Evolutionary conservation across 306 rosid genomes (phyloP), one percentile per base, ranked within the genome.

Genomic region (Vachellia pachyceras): DNA sequence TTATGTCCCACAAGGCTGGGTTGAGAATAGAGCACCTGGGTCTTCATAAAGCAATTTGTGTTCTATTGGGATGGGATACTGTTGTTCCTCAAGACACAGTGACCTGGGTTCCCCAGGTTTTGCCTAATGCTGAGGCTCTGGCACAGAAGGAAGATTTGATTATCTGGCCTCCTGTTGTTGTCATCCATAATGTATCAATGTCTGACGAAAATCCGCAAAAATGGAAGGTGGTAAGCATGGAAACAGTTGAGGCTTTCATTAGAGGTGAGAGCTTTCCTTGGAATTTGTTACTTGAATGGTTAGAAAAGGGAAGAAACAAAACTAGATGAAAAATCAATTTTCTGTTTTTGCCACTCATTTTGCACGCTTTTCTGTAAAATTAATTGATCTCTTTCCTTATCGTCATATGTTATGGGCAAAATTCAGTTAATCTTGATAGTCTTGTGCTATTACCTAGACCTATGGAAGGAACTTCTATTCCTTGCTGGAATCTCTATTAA

Each of bases 81-180:
- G 84, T 70, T 76, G 77, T 87, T 76, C 97, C 97, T 45, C 86
- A 79, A n/a, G 94, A 93, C 57, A 88, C 93, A 12, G 78, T 93
- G 69, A 94, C 93, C 63, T 95, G 97, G 98, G 87, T 81, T 87
- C 99, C 98, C 75, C 91, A 93, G 83, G 79, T 87, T 57, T 85
- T 95, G 85, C 89, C 93, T 39, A 75, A 75, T 60, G 87, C 84
- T 14, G 96, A 91, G 82, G 93, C 92, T 81, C 67, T 87, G 84
- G 89, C 91, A 75, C 97, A 95, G 83, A 93, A 90, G 90, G 98
- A 91, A 89, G 99, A 93, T 90, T 86, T 95, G 87, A 90, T 95
- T 80, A 81, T 95, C 82, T 95, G 99, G 99, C 92, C 99, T 50
- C 99, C 99, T 6, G 80, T 95, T 68, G 82, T 89, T 76, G 42